A percentile compares a stretch with the other conserved stretches of the same genome.
Conservation (phyloP, 345 rosid species). For the Camelina hispida region DNA sequence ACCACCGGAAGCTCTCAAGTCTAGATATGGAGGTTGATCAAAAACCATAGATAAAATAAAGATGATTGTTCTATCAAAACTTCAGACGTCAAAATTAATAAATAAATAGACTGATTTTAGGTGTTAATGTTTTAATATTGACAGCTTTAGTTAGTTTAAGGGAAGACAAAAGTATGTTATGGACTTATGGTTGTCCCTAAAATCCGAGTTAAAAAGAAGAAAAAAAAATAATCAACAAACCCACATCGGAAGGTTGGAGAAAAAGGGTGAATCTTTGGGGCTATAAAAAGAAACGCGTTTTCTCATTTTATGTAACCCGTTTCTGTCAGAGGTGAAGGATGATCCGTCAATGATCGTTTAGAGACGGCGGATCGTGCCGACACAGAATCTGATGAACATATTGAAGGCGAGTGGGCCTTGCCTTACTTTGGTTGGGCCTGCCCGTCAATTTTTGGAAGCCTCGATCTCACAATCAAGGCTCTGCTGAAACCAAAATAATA, state of each 20-base stretch:
- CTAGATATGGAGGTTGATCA: constrained; percentile 79
- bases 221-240: background rate
- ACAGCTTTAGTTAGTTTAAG: no score
- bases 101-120: background rate
- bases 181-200: background rate
- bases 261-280: background rate
- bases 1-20: constrained; percentile 77
- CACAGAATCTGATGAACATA: constrained; percentile 59
- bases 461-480: constrained; percentile 36
- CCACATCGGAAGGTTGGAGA: constrained; percentile 36
- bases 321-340: constrained; percentile 79
- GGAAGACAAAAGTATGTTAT: no score
- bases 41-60: background rate
- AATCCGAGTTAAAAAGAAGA: background rate
- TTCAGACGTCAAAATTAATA: no score
- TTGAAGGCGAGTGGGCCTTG: constrained; percentile 57
- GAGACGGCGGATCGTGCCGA: constrained; percentile 92
- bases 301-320: background rate
- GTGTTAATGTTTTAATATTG: background rate
- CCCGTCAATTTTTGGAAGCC: constrained; percentile 97
- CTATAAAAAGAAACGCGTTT: background rate
- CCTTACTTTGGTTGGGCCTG: constrained; percentile 66
- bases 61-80: background rate
- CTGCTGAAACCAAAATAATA: background rate
- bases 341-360: constrained; percentile 76